Evolutionary conservation across 768 basidiomycete genomes (phyloP).

Genomic region (Mycena filopes): DNA sequence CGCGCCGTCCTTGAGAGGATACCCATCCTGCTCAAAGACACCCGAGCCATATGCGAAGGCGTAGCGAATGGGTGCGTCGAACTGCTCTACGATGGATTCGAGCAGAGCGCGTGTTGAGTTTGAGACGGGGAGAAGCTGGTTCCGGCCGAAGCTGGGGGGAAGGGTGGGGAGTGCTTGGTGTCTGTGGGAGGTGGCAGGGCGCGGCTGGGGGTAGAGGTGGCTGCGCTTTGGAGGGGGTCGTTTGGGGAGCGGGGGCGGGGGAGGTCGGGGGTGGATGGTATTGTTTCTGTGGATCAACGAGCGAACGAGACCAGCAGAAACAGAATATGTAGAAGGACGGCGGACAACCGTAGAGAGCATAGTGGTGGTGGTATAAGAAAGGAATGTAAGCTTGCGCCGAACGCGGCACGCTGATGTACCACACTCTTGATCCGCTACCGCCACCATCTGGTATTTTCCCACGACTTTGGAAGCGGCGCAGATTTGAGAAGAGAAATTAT

Average conservation of each 20-base stretch:
- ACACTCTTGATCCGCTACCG: too few relatives aligned
- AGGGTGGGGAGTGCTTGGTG: constrained; percentile 60
- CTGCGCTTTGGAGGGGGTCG: constrained; percentile 44
- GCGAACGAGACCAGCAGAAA: constrained; percentile 46
- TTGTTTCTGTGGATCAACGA: constrained; percentile 56
- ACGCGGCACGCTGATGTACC: too few relatives aligned
- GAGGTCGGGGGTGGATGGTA: constrained; percentile 47
- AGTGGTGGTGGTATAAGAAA: constrained; percentile 15
- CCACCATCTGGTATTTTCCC: too few relatives aligned
- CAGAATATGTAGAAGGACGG: constrained; percentile 17
- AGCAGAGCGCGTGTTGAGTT: constrained; percentile 83
- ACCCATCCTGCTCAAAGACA: constrained; percentile 93
- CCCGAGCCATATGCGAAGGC: constrained; percentile 98
- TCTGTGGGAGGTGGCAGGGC: constrained; percentile 52
- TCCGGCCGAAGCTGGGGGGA: constrained; percentile 80
- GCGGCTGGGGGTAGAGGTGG: constrained; percentile 58
- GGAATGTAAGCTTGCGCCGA: constrained; percentile 23
- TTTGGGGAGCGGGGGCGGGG: constrained; percentile 48
- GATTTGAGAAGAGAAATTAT: too few relatives aligned
- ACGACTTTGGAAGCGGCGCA: too few relatives aligned
- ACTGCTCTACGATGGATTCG: constrained; percentile 81
- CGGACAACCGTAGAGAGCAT: constrained; percentile 37
- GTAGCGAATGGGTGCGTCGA: constrained; percentile 93
- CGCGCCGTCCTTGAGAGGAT: constrained; percentile 49
- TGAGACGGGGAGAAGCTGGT: constrained; percentile 84